Evolutionary conservation across 2,329 filamentous ascomycete species (phyloP), one percentile per base, ranked within the genome.

Genomic region (Trichoderma sp.): DNA sequence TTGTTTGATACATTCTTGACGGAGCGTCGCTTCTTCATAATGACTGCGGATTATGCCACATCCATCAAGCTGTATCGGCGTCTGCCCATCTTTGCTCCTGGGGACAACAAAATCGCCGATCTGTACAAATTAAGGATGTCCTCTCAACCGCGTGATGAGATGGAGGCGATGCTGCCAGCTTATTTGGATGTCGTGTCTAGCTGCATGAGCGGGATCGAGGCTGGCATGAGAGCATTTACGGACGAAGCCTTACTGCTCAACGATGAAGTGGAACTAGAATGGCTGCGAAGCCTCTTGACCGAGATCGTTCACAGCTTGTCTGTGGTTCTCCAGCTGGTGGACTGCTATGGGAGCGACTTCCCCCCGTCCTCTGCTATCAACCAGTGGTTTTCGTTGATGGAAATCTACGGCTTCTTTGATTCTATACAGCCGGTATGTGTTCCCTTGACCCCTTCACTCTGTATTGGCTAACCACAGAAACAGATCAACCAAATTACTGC

Each of bases 301-400:
- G 93, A 97, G 80, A 86, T 92, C 57, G 84, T 92, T 51, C 92
- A 96, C 78, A 87, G 91, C 53, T 84, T 96, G 80, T 91, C 93
- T 63, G 85, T 94, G 18, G 83, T 94, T 28, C 93, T 95, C 76
- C 87, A 93, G 75, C 85, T 92, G n/a, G 82, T 94, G 39, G 90
- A 92, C 74, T 82, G 87, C 61, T 86, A 87, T 65, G 80, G 84
- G 47, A 82, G 82, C 21, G 81, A 85, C 61, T 87, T 93, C 76
- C 84, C 89, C 14, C 84, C 89, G 18, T 85, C 88, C 21, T 83
- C 86, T 15, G 80, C 90, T 7, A 85, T 94, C 21, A 83, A 88
- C 51, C 85, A 88, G 74, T 97, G 94, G 94, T 94, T 95, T 76
- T 83, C 86, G n/a, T 82, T 95, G 64, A 90, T 95, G 85, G 84